Conservation (phyloP, 305 asterid genomes). For the Fraxinus angustifolia region DNA sequence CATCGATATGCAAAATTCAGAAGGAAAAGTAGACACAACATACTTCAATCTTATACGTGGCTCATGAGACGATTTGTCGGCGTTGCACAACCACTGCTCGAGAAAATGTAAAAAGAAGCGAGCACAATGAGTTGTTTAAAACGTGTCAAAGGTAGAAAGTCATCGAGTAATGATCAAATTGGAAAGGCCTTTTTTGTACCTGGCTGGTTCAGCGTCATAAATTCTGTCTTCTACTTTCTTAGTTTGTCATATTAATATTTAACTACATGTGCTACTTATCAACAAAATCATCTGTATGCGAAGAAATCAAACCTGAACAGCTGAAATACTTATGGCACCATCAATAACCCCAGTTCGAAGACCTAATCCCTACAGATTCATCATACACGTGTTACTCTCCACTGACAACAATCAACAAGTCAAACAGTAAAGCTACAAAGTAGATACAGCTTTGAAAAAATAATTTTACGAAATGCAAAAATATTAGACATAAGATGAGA, state of each 20-base stretch:
- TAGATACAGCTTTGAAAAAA: not conserved
- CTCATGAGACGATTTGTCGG: slow-evolving; percentile 90
- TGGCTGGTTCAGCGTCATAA: not conserved
- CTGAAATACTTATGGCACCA: slow-evolving; percentile 95
- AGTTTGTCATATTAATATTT: not conserved
- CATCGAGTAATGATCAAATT: slow-evolving; percentile 8
- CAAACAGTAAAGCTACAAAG: not conserved
- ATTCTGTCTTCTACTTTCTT: not conserved
- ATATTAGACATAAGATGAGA: not conserved
- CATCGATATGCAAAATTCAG: not conserved
- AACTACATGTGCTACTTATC: not conserved
- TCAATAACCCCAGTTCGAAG: slow-evolving; percentile 84
- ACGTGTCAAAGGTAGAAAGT: not conserved
- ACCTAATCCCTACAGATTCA: slow-evolving; percentile 66
- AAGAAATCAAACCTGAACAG: slow-evolving; percentile 76
- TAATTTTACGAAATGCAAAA: not conserved
- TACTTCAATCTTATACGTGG: slow-evolving; percentile 92
- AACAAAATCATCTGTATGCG: slow-evolving; percentile 9
- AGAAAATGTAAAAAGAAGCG: slow-evolving; percentile 23
- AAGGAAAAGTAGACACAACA: slow-evolving; percentile 25
- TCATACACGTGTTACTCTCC: slow-evolving; percentile 12
- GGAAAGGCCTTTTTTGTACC: not conserved
- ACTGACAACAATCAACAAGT: not conserved
- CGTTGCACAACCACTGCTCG: slow-evolving; percentile 94
- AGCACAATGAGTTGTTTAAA: slow-evolving; percentile 15